Base-by-base conservation (phyloP, 192 early-diverging fungal genomes). In the Polychytrium aggregatum region DNA sequence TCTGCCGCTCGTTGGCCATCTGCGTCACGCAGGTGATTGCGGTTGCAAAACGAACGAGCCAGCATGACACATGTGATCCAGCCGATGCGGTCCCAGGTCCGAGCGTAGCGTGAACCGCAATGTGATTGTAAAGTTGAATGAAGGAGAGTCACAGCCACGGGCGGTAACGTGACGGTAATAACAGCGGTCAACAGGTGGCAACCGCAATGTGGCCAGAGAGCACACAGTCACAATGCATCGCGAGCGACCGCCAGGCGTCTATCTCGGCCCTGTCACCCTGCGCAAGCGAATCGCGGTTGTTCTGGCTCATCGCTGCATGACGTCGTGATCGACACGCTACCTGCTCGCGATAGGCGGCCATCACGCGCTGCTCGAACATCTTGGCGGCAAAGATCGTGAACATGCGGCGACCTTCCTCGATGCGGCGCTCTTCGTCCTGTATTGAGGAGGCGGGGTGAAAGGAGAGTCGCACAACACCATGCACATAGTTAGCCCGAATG, bases 361-460 rank as follows among this genome's bases (percentile, higher is more conserved):
- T 64, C 4, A 98, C 90, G 10, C 94, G 81, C 55, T 98, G 90
- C 63, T 95, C 94, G 78, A 98, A 93, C 78, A 98, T 86, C 40
- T 86, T 84, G 18, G 94, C 90, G 7, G 89, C 89, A 77, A 95
- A 91, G 26, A 92, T 85, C 62, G 92, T 90, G 59, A 98, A 95
- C 81, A 90, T 90, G 9, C 82, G 78, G 18, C 90, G 79, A 7
- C 88, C 86, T 52, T 93, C 89, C 51, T 97, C 90, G 67, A 89
- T 89, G 24, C 88, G 79, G 50, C 85, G 82, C 56, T 93, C 87
- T 50, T 89, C 84, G 4, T 82, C 84, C n/a, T n/a, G n/a, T n/a
- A n/a, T n/a, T n/a, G n/a, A n/a, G n/a, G n/a, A n/a, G n/a, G n/a
- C n/a, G n/a, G n/a, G n/a, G n/a, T n/a, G 33, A 28, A 10, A 37